These are phyloP conservation scores for Mycotypha africana DNA, from an alignment of 371 early-diverging fungal genomes.

Conservation along the genomic window DNA sequence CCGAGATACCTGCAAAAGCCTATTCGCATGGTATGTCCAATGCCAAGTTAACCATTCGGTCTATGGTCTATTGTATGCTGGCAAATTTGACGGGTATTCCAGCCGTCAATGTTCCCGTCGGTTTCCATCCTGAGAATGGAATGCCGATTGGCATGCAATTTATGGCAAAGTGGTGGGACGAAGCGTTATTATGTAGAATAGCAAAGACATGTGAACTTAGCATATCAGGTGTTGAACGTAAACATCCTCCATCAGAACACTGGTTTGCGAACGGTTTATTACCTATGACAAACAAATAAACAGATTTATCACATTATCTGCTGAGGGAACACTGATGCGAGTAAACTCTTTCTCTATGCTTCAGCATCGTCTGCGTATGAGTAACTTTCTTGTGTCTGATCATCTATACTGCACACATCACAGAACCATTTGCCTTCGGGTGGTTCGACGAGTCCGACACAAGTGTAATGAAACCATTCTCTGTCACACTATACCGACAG, in stretches of 20 bases:
- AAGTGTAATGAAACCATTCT: slow-evolving; percentile 92
- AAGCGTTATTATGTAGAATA: slow-evolving; percentile 53
- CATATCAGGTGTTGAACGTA: slow-evolving; percentile 24
- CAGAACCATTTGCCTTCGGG: slow-evolving; percentile 92
- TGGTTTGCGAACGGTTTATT: slow-evolving; percentile 8
- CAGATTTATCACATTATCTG: too few species aligned
- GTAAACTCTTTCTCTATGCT: too few species aligned
- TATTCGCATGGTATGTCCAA: slow-evolving; percentile 50
- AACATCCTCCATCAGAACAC: slow-evolving; percentile 5
- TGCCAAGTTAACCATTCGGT: slow-evolving; percentile 36
- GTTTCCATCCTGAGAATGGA: slow-evolving; percentile 47
- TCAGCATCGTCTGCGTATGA: too few species aligned
- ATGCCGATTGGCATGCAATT: slow-evolving; percentile 70
- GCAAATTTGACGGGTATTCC: slow-evolving; percentile 72
- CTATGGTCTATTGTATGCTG: slow-evolving; percentile 55
- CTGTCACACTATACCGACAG: slow-evolving; percentile 83
- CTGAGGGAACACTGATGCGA: too few species aligned
- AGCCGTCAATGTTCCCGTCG: slow-evolving; percentile 61
- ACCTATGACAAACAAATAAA: too few species aligned
- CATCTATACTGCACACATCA: slow-evolving; percentile 14
- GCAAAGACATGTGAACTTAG: slow-evolving; percentile 51
- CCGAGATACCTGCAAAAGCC: slow-evolving; percentile 46
- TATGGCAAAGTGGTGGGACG: slow-evolving; percentile 69
- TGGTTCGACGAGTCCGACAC: slow-evolving; percentile 74
- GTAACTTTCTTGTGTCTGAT: too few species aligned